Base-by-base conservation (phyloP, 78 protist genomes). In the Guillardia theta region DNA sequence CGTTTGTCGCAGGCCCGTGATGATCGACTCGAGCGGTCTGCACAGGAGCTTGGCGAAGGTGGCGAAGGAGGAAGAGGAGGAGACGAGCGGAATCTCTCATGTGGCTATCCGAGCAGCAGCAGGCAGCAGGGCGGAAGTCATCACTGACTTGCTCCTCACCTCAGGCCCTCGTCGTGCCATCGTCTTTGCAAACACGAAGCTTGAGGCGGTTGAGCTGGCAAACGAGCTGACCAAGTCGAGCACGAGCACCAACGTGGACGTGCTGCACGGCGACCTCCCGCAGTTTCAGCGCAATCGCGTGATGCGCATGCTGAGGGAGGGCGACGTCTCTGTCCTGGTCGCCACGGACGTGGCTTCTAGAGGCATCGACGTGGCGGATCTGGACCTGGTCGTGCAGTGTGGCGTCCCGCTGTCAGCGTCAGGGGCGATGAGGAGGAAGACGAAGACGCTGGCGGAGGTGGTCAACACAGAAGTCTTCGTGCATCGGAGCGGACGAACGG, bases 271-370 rank as follows among this genome's bases (percentile, higher is more conserved):
- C 64, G 93, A 88, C 64, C 39, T 88, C 12, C 83, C 83, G 41
- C 83, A 70, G 41, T 37, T 43, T 18, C 90, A 78, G 50, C 90
- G 90, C 33, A 43, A 37, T 2, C 18, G 90, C 10, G 24, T 43
- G 24, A 37, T 78, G 50, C 53, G 24, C n/a, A 30, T 27, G 4
- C 95, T 96, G 93, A 88, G 95, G 44, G 1, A 22, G 0, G 95
- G 94, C 50, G 2, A 6, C 48, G 44, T 92, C 93, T 37, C 43
- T 37, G 93, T 92, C 27, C 93, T 95, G 24, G 43, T 95, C 43
- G 96, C 93, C 15, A 88, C 93, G 36, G 96, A 96, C 44, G 97
- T 96, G 5, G 96, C 96, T 8, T 93, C 95, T 53, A 95, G 97
- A 36, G 97, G 97, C 53, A 62, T 96, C n/a, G 95, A 96, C 94